phyloP scores from a whole-genome alignment of 176 grass and related monocot species.

The Oryza coarctata region DNA sequence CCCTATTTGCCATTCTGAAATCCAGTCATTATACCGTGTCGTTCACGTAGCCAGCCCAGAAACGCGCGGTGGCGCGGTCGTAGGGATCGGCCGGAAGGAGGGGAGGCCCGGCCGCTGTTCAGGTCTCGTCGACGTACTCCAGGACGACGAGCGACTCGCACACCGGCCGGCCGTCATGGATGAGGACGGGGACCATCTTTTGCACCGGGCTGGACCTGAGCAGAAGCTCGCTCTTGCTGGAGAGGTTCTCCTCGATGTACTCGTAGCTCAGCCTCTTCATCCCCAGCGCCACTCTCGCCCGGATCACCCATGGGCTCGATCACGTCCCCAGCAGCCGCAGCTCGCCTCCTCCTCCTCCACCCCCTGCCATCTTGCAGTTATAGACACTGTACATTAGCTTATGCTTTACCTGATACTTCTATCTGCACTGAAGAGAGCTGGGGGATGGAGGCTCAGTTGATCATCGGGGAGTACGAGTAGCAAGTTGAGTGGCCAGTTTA shows the following conservation, averaged over 20 bases:
- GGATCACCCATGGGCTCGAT: conserved; percentile 36
- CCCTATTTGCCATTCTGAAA: neutral
- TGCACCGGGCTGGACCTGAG: conserved; percentile 45
- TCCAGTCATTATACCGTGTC: conserved; percentile 7
- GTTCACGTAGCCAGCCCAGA: conserved; percentile 44
- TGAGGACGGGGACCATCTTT: conserved; percentile 49
- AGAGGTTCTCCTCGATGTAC: conserved; percentile 36
- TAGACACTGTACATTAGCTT: neutral
- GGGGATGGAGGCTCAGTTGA: neutral
- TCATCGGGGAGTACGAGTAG: neutral
- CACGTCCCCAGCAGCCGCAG: conserved; percentile 40
- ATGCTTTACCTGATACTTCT: neutral
- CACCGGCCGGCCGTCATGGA: conserved; percentile 39
- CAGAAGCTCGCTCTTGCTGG: conserved; percentile 46
- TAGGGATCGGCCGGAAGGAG: conserved; percentile 40
- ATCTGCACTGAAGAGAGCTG: neutral
- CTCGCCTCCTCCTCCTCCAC: neutral
- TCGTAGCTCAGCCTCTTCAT: conserved; percentile 35
- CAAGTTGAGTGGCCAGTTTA: neutral
- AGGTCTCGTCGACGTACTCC: conserved; percentile 45
- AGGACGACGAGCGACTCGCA: conserved; percentile 51
- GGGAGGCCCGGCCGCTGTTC: neutral
- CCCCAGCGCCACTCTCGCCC: conserved; percentile 22
- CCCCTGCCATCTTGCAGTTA: conserved; percentile 20
- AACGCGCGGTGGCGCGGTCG: conserved; percentile 31